Base-by-base conservation (phyloP, 129 eudicot species). In the carrot (Daucus carota) region DNA sequence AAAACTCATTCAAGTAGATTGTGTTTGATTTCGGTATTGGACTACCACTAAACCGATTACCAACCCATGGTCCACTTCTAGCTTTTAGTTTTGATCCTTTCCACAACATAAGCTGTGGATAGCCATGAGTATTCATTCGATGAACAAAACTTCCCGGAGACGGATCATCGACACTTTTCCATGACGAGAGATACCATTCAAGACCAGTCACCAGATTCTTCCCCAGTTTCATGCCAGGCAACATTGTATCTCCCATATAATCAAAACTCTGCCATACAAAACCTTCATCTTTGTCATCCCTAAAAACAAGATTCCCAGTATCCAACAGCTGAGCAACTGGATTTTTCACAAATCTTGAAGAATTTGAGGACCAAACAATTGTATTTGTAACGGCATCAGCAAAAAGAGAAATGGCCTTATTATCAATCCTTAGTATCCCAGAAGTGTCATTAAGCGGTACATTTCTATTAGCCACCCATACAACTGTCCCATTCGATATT, bases 21-120 rank as follows among this genome's bases (percentile, higher is more conserved):
- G 1, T 17, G 22, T 36, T 16, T 69, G 46, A 42, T 69, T 18
- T 34, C 20, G 26, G 45, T 18, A 36, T 36, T 6, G 73, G 73
- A 36, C 43, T 69, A 16, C 73, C 73, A 69, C 73, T 69, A 36
- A 69, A 69, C 14, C 73, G 45, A 69, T 34, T 34, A 69, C 73
- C 73, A 17, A 69, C 73, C 73, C 73, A 69, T 36, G 73, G 73
- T 38, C 73, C 73, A 36, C 44, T 69, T 32, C 73, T 69, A 14
- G 73, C 42, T 5, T 34, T 5, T 36, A 69, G 47, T 20, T 32
- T 5, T 69, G 46, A 36, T 17, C 46, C 73, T 69, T 36, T 69
- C 73, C 73, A 36, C 45, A 69, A 0, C 14, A n/a, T 18, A 16
- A 67, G 41, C 46, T 69, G 73, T 20, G 73, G 73, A 69, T 69